phyloP scores from a whole-genome alignment of 2,329 filamentous ascomycete species.

The Nemania abortiva region DNA sequence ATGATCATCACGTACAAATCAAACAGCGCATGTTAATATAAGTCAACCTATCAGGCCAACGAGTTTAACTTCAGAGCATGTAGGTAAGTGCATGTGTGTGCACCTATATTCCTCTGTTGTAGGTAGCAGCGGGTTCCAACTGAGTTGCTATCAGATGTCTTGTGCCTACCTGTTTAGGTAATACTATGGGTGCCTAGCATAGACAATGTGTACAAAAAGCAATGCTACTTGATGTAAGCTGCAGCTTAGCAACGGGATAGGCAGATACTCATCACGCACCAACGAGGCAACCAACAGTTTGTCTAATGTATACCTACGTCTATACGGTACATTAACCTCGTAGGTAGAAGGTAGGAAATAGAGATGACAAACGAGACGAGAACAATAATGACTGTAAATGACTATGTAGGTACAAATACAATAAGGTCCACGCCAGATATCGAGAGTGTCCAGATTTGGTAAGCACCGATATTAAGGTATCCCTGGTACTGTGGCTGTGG shows the following conservation, averaged over 20 bases:
- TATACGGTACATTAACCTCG: too few relatives aligned
- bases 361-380: too few relatives aligned
- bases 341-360: too few relatives aligned
- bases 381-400: too few relatives aligned
- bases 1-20: background rate
- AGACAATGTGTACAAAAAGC: background rate
- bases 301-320: background rate
- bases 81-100: background rate
- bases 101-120: background rate
- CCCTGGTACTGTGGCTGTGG: too few relatives aligned
- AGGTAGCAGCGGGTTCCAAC: background rate
- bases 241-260: constrained; percentile 12
- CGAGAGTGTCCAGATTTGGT: too few relatives aligned
- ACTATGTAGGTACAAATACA: constrained; percentile 2
- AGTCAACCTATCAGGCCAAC: background rate
- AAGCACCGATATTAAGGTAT: too few relatives aligned
- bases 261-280: background rate
- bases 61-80: background rate
- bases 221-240: background rate
- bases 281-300: constrained; percentile 1
- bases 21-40: background rate
- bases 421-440: too few relatives aligned
- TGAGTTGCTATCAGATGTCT: background rate
- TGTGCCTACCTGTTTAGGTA: too few relatives aligned
- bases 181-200: background rate